A percentile compares a stretch with the other conserved stretches of the same genome.
Evolutionary conservation across 2,329 filamentous ascomycete species (phyloP).

Genomic region (Aspergillus sclerotialis): DNA sequence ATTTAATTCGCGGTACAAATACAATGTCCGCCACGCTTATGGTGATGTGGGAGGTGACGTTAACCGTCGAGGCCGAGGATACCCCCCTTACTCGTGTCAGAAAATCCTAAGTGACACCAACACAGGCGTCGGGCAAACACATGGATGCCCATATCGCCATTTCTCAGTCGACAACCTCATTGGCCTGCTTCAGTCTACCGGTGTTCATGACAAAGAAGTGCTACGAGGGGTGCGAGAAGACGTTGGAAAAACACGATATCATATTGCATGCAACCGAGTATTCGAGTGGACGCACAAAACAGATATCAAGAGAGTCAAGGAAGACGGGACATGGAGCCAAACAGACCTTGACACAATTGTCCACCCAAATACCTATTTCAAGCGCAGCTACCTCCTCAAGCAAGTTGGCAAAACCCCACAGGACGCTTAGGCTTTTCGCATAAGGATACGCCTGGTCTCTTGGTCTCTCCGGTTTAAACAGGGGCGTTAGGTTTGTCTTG

Average conservation of each 20-base stretch:
- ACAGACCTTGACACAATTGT: conserved; percentile 89
- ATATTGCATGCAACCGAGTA: conserved; percentile 93
- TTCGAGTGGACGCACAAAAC: conserved; percentile 81
- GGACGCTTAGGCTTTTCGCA: conserved; percentile 36
- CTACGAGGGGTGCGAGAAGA: conserved; percentile 80
- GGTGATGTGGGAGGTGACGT: conserved; percentile 91
- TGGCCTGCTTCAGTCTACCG: conserved; percentile 66
- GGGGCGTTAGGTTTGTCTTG: neutral
- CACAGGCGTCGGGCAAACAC: conserved; percentile 77
- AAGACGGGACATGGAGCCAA: conserved; percentile 63
- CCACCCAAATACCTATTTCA: conserved; percentile 97
- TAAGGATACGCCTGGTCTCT: neutral
- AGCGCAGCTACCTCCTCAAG: conserved; percentile 83
- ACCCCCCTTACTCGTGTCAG: conserved; percentile 88
- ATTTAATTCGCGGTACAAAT: conserved; percentile 96
- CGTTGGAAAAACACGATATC: conserved; percentile 78
- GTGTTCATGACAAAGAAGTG: conserved; percentile 70
- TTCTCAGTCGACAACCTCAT: conserved; percentile 84
- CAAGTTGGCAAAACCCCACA: conserved; percentile 55
- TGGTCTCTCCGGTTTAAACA: neutral
- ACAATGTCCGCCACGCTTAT: conserved; percentile 92
- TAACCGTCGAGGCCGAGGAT: conserved; percentile 78
- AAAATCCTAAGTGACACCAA: conserved; percentile 88
- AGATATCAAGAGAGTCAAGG: conserved; percentile 69
- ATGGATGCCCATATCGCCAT: conserved; percentile 95